Evolutionary conservation across 1,284 basidiomycete species (phyloP).

Genomic region (Caloboletus firmus): DNA sequence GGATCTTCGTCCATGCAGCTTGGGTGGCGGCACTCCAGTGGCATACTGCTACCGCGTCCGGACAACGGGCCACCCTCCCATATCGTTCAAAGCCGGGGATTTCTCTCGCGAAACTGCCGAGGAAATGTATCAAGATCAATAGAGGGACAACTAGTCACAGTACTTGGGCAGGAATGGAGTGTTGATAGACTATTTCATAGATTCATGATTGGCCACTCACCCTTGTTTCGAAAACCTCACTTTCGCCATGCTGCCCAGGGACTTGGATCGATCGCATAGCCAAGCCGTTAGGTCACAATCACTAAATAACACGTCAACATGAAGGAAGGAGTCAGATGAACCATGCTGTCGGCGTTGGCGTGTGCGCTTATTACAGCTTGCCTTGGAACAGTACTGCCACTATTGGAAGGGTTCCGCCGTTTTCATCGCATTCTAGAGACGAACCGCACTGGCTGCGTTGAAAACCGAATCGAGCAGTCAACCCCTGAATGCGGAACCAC

Average conservation of each 20-base stretch:
- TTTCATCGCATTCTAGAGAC: not conserved
- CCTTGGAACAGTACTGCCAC: not conserved
- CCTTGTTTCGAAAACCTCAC: slow-evolving; percentile 1
- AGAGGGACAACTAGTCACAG: not conserved
- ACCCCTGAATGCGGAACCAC: not conserved
- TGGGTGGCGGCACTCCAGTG: not conserved
- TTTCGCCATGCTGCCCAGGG: not conserved
- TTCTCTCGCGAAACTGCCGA: not conserved
- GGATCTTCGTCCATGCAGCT: not conserved
- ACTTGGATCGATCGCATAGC: not conserved
- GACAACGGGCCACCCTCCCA: not conserved
- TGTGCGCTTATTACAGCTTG: slow-evolving; percentile 14
- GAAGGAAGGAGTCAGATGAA: not conserved
- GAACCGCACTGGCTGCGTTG: slow-evolving; percentile 7
- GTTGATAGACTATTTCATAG: not conserved
- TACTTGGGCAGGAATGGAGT: not conserved
- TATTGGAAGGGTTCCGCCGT: not conserved
- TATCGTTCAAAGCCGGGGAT: not conserved
- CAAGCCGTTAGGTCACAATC: not conserved
- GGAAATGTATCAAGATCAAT: not conserved
- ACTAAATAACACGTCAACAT: not conserved
- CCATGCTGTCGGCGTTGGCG: slow-evolving; percentile 13
- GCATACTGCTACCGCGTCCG: not conserved
- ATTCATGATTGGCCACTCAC: not conserved
- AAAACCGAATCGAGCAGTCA: slow-evolving; percentile 1